Conservation (phyloP, 768 basidiomycete species). For the Dioszegia hungarica region DNA sequence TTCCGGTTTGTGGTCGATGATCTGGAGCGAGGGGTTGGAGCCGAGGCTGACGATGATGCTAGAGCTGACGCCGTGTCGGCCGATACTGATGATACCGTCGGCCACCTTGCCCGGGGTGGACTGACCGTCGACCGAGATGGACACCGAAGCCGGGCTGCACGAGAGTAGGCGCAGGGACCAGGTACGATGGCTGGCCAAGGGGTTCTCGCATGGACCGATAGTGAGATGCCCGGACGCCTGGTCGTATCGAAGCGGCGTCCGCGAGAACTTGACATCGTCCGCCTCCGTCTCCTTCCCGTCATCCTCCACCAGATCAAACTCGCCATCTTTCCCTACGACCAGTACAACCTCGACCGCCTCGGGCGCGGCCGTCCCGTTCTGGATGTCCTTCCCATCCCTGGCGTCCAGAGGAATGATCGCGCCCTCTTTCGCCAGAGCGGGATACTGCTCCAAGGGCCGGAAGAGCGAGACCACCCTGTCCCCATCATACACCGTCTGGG, state of each 20-base stretch:
- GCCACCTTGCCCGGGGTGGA: background rate
- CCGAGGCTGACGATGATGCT: background rate
- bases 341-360: conserved; percentile 10
- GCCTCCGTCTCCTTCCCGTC: conserved; percentile 9
- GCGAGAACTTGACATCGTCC: conserved; percentile 14
- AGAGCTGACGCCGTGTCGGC: background rate
- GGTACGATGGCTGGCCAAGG: background rate
- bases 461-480: conserved; percentile 18
- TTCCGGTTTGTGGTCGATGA: background rate
- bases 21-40: background rate
- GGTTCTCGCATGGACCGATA: conserved; percentile 4
- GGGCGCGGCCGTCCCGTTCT: conserved; percentile 9
- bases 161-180: conserved; percentile 7
- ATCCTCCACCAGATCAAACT: conserved; percentile 18
- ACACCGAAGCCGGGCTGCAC: too few species aligned
- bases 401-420: conserved; percentile 23
- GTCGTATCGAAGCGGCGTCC: background rate
- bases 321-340: conserved; percentile 13
- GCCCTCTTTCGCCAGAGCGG: conserved; percentile 21
- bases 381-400: conserved; percentile 6
- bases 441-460: conserved; percentile 14
- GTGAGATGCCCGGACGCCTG: conserved; percentile 1
- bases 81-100: background rate
- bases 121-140: background rate
- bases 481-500: conserved; percentile 24